Evolutionary conservation across 2,329 filamentous ascomycete species (phyloP).

Genomic region (Colletotrichum musae): DNA sequence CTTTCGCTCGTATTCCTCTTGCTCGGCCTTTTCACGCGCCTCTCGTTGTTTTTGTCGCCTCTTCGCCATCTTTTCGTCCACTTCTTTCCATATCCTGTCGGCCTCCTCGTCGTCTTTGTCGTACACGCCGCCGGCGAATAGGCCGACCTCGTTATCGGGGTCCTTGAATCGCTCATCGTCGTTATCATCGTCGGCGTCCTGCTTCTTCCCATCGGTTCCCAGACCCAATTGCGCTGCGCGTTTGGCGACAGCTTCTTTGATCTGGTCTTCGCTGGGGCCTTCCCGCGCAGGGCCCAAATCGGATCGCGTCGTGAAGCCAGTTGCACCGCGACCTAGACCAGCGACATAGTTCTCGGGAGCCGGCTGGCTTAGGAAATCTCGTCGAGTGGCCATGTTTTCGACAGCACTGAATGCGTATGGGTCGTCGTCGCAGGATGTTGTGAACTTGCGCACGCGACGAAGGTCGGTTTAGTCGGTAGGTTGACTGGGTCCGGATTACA

Average conservation of each 20-base stretch:
- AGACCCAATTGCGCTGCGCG: constrained; percentile 87
- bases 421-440: not conserved
- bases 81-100: constrained; percentile 93
- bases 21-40: constrained; percentile 91
- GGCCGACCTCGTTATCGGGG: constrained; percentile 94
- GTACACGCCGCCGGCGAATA: constrained; percentile 96
- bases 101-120: constrained; percentile 98
- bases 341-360: constrained; percentile 93
- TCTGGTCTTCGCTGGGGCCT: constrained; percentile 96
- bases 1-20: constrained; percentile 94
- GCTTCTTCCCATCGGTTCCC: constrained; percentile 77
- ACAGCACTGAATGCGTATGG: not conserved
- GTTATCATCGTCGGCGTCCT: constrained; percentile 78
- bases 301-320: constrained; percentile 96
- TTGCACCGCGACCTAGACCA: constrained; percentile 96
- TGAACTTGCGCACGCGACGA: constrained; percentile 6
- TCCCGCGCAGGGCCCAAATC: constrained; percentile 96
- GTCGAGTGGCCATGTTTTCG: constrained; percentile 71
- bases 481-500: not conserved
- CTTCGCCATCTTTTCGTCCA: constrained; percentile 97
- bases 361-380: constrained; percentile 90
- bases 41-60: constrained; percentile 92
- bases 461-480: not conserved
- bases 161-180: constrained; percentile 91
- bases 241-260: constrained; percentile 97